Base-by-base conservation (phyloP, 1,284 basidiomycete genomes). In the Trametes sp. region DNA sequence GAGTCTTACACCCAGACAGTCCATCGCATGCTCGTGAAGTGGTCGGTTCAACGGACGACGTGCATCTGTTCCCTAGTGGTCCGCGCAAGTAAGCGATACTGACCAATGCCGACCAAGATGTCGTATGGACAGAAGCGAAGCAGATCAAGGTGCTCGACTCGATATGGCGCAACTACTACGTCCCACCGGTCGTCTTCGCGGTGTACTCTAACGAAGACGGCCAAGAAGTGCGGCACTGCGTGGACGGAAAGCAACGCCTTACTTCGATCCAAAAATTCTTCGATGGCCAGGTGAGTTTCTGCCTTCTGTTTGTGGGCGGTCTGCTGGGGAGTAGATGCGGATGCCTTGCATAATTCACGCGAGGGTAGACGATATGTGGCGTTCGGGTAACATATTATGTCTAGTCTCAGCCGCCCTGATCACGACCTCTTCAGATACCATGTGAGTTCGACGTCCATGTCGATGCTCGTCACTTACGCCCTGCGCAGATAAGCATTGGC, bases 221-320 rank as follows among this genome's bases (percentile, higher is more conserved):
- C 0, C 80, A 83, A 51, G 76, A 79, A 44, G 74, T 83, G n/a
- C 76, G 84, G 61, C 76, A 87, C 54, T 93, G 91, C 65, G 88
- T 92, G 14, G 91, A 92, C 66, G 90, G 90, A 5, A 93, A 92
- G 71, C 90, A 92, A 77, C 79, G 90, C 46, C 73, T 92, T 53
- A 91, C 89, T 0, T 90, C 89, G 0, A 89, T 92, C 63, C 84
- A 86, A 67, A 86, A 84, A 65, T 91, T 92, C 70, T 80, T 90
- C 53, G 87, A 89, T 65, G 90, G 90, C 16, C 77, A 86, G 74
- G 89, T 88, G 68, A 69, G 85, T 73, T 19, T 19, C 11, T 21
- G 16, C 36, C 36, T 16, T 11, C 14, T 28, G 4, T 7, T 7
- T 24, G 11, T 24, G n/a, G 42, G 8, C 7, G 38, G 13, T 21